These are phyloP conservation scores for Calonectria henricotiae DNA, from an alignment of 2,329 filamentous ascomycete species.

Conservation along the genomic window DNA sequence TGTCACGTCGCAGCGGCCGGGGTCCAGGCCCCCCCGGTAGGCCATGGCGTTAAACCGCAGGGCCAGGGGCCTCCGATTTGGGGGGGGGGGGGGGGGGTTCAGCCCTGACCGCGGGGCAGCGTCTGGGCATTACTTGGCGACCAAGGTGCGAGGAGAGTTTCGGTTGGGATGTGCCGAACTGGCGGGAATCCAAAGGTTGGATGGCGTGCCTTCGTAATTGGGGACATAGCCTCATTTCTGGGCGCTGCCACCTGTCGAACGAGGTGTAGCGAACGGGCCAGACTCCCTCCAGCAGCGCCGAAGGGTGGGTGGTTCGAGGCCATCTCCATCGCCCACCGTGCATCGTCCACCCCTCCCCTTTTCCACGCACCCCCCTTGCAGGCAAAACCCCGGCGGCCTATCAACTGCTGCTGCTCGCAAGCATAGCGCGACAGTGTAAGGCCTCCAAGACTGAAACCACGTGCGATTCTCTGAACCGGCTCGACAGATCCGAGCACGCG, in stretches of 20 bases:
- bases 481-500: conserved; percentile 17
- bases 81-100: conserved; percentile 10
- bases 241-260: not conserved
- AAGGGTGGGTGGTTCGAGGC: not conserved
- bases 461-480: not conserved
- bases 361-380: too few relatives aligned
- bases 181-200: not conserved
- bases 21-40: not conserved
- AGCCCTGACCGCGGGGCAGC: conserved; percentile 21
- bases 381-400: not conserved
- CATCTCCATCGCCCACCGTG: too few relatives aligned
- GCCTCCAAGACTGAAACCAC: not conserved
- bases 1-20: conserved; percentile 2
- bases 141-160: not conserved
- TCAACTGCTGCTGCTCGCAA: not conserved
- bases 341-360: too few relatives aligned
- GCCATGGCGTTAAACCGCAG: not conserved
- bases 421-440: not conserved
- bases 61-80: not conserved
- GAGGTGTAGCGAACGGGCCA: not conserved
- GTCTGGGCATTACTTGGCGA: conserved; percentile 3
- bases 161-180: conserved; percentile 11
- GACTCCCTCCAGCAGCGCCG: not conserved
- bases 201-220: conserved; percentile 7
- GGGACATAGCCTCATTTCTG: conserved; percentile 8